Conservation (phyloP, 495 filamentous ascomycete species). For the Talaromyces adpressus region DNA sequence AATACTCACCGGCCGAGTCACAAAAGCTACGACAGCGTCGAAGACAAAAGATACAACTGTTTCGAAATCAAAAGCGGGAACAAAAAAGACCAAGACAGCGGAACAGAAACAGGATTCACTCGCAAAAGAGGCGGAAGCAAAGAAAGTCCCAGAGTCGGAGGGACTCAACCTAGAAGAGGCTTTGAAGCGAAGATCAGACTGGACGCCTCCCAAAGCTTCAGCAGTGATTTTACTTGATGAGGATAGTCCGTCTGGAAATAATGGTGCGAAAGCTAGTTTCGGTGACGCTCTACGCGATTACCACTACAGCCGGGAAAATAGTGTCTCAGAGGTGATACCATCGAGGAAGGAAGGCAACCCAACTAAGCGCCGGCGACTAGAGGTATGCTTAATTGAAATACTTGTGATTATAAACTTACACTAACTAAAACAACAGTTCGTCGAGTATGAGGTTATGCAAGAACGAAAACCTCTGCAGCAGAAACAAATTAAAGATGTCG, state of each 20-base stretch:
- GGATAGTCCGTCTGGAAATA: not conserved
- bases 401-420: slow-evolving; percentile 1
- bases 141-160: slow-evolving; percentile 14
- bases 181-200: slow-evolving; percentile 31
- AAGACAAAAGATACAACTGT: not conserved
- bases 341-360: slow-evolving; percentile 17
- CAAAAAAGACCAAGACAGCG: slow-evolving; percentile 11
- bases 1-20: slow-evolving; percentile 16
- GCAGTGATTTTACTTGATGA: slow-evolving; percentile 10
- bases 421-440: slow-evolving; percentile 16
- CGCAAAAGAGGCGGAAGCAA: not conserved
- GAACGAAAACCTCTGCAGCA: not conserved
- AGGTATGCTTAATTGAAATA: slow-evolving; percentile 18
- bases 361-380: slow-evolving; percentile 37
- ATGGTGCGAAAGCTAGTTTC: slow-evolving; percentile 11
- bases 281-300: slow-evolving; percentile 25
- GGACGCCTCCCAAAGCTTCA: slow-evolving; percentile 35
- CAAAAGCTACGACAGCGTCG: not conserved
- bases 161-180: slow-evolving; percentile 28
- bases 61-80: not conserved
- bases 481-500: not conserved
- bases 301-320: slow-evolving; percentile 20
- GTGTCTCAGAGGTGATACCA: slow-evolving; percentile 8
- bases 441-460: slow-evolving; percentile 11
- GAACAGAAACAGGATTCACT: too few relatives aligned